Base-by-base conservation (phyloP, 2,329 filamentous ascomycete genomes). In the Didymella pinodella region DNA sequence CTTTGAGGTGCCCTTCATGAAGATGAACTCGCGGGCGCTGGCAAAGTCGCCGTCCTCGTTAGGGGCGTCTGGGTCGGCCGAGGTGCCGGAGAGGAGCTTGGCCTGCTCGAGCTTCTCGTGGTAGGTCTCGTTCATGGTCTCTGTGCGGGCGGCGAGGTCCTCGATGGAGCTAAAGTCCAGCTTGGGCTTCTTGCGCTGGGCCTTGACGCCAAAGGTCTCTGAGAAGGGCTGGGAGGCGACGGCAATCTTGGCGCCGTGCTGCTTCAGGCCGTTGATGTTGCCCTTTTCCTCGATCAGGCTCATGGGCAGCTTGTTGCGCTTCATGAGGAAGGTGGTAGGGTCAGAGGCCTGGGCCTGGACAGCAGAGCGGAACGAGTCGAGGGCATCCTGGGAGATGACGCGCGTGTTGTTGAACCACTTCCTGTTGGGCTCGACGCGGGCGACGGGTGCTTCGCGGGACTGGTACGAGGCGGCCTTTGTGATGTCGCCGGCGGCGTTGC, bases 351-450 rank as follows among this genome's bases (percentile, higher is more conserved):
- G 91, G 78, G 96, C 93, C 41, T 91, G 91, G 79, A 99, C 94
- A 26, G 95, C 95, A 60, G 93, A 90, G 62, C 95, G 88, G 80
- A 99, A 99, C 2, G 91, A 88, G 44, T 86, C 86, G 63, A 98
- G 84, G 3, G 92, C 91, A 75, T 96, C 92, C 76, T 97, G 94
- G 1, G 90, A 92, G 72, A 97, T 96, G 44, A 90, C 88, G 71
- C 95, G 84, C 32, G 94, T 97, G 78, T 97, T 97, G 71, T 90
- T 92, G 81, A 99, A 99, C 95, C 95, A 99, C 81, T 96, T 96
- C 72, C 95, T 86, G 80, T 98, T 96, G 48, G 95, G 95, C 82
- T 98, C 94, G 73, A 98, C 91, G 66, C 93, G 87, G 67, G 94
- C 95, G 59, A 85, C 87, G 46, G 94, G 93, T 22, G 89, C 80